Percentiles rank a stretch among this genome's conserved stretches.
Evolutionary conservation across 2,329 filamentous ascomycete genomes (phyloP).

Genomic region (Pezizomycotina sp.): DNA sequence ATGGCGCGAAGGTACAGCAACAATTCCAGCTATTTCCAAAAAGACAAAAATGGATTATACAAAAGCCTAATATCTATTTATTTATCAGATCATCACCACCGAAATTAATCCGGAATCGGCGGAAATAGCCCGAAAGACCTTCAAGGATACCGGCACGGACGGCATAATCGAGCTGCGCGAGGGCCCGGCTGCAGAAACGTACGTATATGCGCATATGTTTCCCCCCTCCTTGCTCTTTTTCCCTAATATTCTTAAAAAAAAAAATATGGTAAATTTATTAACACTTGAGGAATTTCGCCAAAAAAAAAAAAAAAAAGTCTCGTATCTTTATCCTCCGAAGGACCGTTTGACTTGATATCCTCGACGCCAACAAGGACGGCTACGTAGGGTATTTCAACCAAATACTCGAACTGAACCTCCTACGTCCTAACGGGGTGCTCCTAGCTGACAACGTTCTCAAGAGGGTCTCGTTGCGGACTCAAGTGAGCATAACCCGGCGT

Average conservation of each 20-base stretch:
- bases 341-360: constrained; percentile 26
- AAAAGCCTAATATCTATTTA: not conserved
- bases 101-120: constrained; percentile 14
- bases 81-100: constrained; percentile 18
- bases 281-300: too few relatives aligned
- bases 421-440: constrained; percentile 37
- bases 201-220: not conserved
- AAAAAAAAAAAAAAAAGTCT: too few relatives aligned
- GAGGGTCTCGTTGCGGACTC: constrained; percentile 34
- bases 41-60: not conserved
- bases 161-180: constrained; percentile 11
- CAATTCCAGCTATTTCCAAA: constrained; percentile 1
- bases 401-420: constrained; percentile 27
- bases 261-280: too few relatives aligned
- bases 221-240: too few relatives aligned
- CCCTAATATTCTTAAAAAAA: too few relatives aligned
- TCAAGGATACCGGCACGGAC: constrained; percentile 17
- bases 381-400: constrained; percentile 20
- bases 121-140: constrained; percentile 10
- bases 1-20: constrained; percentile 21
- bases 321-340: constrained; percentile 2
- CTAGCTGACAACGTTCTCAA: constrained; percentile 41
- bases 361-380: constrained; percentile 28
- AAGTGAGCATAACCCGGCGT: constrained; percentile 27
- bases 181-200: constrained; percentile 17